These are phyloP conservation scores for Penicillium sp. DNA, from an alignment of 2,329 filamentous ascomycete genomes.

Conservation along the genomic window DNA sequence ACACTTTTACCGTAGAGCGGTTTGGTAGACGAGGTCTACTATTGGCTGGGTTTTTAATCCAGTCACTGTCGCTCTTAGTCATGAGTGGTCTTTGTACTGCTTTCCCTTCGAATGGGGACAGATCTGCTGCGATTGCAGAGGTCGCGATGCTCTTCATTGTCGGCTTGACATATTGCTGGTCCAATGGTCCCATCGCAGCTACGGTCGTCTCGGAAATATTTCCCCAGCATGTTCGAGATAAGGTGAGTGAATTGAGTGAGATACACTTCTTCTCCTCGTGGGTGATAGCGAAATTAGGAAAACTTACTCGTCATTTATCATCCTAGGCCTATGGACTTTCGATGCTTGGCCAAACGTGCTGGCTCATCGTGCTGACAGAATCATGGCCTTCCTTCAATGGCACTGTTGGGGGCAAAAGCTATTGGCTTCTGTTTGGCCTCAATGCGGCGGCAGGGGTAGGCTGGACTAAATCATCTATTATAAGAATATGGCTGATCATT, in stretches of 20 bases:
- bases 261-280: too few relatives aligned
- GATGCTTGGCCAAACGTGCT: constrained; percentile 38
- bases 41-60: constrained; percentile 39
- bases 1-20: constrained; percentile 42
- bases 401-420: constrained; percentile 38
- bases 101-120: constrained; percentile 35
- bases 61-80: constrained; percentile 38
- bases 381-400: constrained; percentile 43
- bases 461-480: background rate
- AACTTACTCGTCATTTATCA: too few relatives aligned
- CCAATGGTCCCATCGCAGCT: constrained; percentile 41
- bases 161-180: constrained; percentile 45
- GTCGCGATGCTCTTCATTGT: constrained; percentile 47
- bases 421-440: constrained; percentile 43
- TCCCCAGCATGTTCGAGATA: constrained; percentile 43
- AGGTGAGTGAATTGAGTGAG: constrained; percentile 11
- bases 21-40: constrained; percentile 38
- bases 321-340: constrained; percentile 12
- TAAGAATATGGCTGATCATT: background rate
- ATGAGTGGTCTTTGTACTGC: constrained; percentile 40
- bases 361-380: constrained; percentile 40
- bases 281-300: too few relatives aligned
- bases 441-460: constrained; percentile 28
- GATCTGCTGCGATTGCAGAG: constrained; percentile 40
- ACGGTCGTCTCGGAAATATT: constrained; percentile 43